Evolutionary conservation across 495 filamentous ascomycete genomes (phyloP).

Genomic region (Aspergillus funiculosus): DNA sequence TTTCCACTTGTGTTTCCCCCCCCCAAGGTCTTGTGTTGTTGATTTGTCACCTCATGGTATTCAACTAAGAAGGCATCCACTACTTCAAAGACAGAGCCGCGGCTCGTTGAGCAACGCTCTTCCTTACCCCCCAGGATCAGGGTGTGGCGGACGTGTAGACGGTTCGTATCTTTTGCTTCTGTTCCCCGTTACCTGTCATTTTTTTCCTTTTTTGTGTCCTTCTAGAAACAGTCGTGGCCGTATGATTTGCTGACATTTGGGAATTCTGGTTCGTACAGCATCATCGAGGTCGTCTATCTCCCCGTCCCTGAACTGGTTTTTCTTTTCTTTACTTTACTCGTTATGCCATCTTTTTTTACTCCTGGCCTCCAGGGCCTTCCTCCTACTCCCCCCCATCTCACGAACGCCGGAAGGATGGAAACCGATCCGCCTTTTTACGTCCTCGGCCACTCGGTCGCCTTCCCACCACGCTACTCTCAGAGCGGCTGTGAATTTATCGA

Average conservation of each 20-base stretch:
- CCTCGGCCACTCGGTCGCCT: conserved; percentile 33
- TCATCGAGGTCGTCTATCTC: conserved; percentile 31
- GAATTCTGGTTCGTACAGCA: conserved; percentile 13
- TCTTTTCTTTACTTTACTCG: conserved; percentile 13
- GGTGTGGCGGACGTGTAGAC: conserved; percentile 43
- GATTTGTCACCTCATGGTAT: conserved; percentile 36
- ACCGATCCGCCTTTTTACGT: conserved; percentile 38
- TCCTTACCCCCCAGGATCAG: conserved; percentile 34
- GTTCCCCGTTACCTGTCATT: no score
- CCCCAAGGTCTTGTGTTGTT: conserved; percentile 23
- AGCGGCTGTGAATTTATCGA: conserved; percentile 47
- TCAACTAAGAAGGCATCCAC: conserved; percentile 39
- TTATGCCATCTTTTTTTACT: conserved; percentile 45
- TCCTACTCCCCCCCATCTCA: conserved; percentile 43
- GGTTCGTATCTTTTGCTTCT: conserved; percentile 33
- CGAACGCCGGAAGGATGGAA: conserved; percentile 37
- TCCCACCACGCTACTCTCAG: conserved; percentile 44
- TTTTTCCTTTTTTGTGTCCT: conserved; percentile 10
- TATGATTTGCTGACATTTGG: conserved; percentile 13
- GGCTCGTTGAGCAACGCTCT: conserved; percentile 43
- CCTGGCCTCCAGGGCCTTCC: conserved; percentile 42
- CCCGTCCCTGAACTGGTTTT: conserved; percentile 37
- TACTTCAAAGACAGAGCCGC: conserved; percentile 34
- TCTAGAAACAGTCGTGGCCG: conserved; percentile 3
- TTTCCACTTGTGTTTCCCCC: conserved; percentile 23